Conservation (phyloP, 257 asterid genomes). For the Solanum corneliomulleri region DNA sequence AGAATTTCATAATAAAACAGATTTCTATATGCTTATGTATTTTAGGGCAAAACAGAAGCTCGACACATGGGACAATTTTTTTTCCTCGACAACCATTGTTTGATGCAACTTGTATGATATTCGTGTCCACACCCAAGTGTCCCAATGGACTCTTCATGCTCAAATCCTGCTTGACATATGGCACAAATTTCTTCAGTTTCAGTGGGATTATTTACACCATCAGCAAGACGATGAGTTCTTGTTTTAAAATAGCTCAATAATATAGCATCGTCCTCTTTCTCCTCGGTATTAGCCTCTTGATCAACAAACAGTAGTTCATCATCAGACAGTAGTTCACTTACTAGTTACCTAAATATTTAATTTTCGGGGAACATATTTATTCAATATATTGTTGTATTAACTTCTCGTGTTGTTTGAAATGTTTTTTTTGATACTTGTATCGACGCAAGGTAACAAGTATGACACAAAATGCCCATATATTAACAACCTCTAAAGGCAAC, state of each 20-base stretch:
- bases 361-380: no score
- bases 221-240: not conserved
- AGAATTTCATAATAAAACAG: not conserved
- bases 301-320: not conserved
- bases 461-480: not conserved
- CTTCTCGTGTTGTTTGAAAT: no score
- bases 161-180: not conserved
- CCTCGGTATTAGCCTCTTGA: not conserved
- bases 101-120: conserved; percentile 1
- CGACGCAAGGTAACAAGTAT: not conserved
- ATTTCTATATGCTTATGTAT: not conserved
- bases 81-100: not conserved
- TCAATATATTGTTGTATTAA: no score
- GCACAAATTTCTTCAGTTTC: not conserved
- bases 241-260: not conserved
- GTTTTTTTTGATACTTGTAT: no score
- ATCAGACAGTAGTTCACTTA: no score
- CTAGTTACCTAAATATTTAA: no score
- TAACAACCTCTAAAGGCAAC: not conserved
- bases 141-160: not conserved
- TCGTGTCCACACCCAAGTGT: not conserved
- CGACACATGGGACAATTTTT: not conserved
- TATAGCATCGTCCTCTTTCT: not conserved
- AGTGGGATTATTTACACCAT: not conserved
- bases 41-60: not conserved